Conservation (phyloP, 1,139 yeast genomes). For the Casaregolazyma lundiana region DNA sequence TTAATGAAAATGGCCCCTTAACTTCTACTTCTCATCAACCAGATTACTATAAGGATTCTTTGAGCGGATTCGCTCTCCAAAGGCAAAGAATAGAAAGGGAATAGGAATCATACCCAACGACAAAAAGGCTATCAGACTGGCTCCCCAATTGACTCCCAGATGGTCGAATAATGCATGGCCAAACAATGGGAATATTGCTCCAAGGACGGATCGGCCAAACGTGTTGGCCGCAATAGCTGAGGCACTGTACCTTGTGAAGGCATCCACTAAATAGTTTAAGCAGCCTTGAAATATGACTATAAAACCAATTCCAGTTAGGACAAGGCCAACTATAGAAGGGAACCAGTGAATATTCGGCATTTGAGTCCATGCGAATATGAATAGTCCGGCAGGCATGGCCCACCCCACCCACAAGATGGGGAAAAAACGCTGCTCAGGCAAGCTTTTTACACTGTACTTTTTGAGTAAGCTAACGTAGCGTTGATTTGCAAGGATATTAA, state of each 20-base stretch:
- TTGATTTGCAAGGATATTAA: slow-evolving; percentile 35
- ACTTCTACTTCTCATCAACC: too few species aligned
- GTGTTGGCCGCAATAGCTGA: slow-evolving; percentile 80
- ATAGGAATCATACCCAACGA: slow-evolving; percentile 58
- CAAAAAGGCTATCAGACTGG: slow-evolving; percentile 51
- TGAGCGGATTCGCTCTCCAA: slow-evolving; percentile 56
- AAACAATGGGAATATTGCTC: slow-evolving; percentile 75
- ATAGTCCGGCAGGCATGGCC: slow-evolving; percentile 63
- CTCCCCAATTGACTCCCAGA: slow-evolving; percentile 63
- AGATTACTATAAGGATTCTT: too few species aligned
- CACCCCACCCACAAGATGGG: slow-evolving; percentile 43
- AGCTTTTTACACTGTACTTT: slow-evolving; percentile 37
- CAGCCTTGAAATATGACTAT: slow-evolving; percentile 54
- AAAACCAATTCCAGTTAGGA: slow-evolving; percentile 59
- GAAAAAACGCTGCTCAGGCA: slow-evolving; percentile 60
- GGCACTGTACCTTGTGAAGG: slow-evolving; percentile 62
- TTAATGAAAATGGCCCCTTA: too few species aligned
- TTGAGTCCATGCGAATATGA: slow-evolving; percentile 73
- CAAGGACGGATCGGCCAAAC: slow-evolving; percentile 60
- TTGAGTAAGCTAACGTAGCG: slow-evolving; percentile 35
- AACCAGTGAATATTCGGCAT: slow-evolving; percentile 63
- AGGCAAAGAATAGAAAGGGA: slow-evolving; percentile 56
- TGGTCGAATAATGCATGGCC: slow-evolving; percentile 51
- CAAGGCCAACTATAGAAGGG: slow-evolving; percentile 62
- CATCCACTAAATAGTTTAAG: slow-evolving; percentile 59